Conservation (phyloP, 2,329 filamentous ascomycete species). For the Diaporthe velutina region DNA sequence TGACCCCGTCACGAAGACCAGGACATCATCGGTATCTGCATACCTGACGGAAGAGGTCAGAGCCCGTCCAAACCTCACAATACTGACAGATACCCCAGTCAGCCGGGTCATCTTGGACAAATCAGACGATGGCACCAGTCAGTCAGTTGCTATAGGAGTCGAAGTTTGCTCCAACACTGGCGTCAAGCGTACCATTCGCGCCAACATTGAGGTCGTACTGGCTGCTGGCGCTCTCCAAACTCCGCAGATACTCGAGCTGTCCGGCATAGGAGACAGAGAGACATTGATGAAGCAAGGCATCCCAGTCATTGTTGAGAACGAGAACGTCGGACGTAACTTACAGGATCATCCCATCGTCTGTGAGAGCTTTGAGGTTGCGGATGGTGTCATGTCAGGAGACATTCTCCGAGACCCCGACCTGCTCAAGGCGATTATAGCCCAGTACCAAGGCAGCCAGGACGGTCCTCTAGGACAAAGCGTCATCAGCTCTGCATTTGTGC, state of each 20-base stretch:
- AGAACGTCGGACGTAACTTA: constrained; percentile 53
- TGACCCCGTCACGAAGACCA: constrained; percentile 35
- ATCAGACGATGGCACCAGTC: neutral
- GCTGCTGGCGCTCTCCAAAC: constrained; percentile 49
- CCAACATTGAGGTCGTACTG: constrained; percentile 46
- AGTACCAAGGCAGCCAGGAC: constrained; percentile 47
- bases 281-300: constrained; percentile 53
- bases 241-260: constrained; percentile 39
- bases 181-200: constrained; percentile 35
- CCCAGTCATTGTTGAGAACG: constrained; percentile 49
- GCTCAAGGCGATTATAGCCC: constrained; percentile 39
- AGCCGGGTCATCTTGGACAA: constrained; percentile 41
- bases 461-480: constrained; percentile 48
- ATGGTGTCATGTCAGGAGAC: constrained; percentile 46
- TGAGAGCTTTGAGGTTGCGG: constrained; percentile 49
- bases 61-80: constrained; percentile 34
- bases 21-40: constrained; percentile 32
- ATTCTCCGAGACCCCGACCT: constrained; percentile 38
- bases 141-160: constrained; percentile 43
- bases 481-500: constrained; percentile 41
- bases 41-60: constrained; percentile 37
- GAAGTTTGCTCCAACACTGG: constrained; percentile 41
- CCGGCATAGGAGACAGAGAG: constrained; percentile 48
- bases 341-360: constrained; percentile 50
- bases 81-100: constrained; percentile 43